These are phyloP conservation scores for Pleoardoris graminearum DNA, from an alignment of 2,329 filamentous ascomycete species.

Conservation along the genomic window DNA sequence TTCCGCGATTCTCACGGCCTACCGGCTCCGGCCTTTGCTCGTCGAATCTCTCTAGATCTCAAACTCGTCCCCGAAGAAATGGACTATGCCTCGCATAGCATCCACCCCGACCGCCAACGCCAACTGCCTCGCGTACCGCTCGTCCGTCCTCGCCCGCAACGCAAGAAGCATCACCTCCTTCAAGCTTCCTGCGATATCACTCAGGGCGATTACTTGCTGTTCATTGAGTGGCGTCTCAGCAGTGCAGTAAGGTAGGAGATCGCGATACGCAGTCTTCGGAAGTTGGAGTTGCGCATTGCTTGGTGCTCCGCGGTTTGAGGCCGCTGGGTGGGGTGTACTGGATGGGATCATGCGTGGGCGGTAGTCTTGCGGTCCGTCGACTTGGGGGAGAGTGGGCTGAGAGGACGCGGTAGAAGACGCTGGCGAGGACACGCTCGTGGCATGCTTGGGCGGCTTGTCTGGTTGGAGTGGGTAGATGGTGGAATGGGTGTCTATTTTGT, in stretches of 20 bases:
- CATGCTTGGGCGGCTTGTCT: neutral
- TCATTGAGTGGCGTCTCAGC: conserved; percentile 22
- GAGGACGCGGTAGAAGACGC: neutral
- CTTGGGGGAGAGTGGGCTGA: conserved; percentile 1
- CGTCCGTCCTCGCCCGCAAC: conserved; percentile 25
- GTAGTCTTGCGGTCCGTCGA: conserved; percentile 15
- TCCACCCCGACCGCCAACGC: conserved; percentile 27
- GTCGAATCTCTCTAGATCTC: conserved; percentile 20
- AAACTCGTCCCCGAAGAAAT: conserved; percentile 43
- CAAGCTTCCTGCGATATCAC: conserved; percentile 38
- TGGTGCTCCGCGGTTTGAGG: neutral
- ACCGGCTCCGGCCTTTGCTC: too few relatives aligned
- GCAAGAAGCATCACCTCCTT: conserved; percentile 37
- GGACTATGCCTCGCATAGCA: conserved; percentile 24
- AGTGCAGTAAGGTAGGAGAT: conserved; percentile 39
- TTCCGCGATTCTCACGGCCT: too few relatives aligned
- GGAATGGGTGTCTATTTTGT: neutral
- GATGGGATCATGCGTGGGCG: neutral
- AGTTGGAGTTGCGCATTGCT: neutral
- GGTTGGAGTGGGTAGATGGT: neutral
- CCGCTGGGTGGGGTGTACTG: neutral
- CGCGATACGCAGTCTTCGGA: conserved; percentile 16
- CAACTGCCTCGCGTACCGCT: conserved; percentile 16
- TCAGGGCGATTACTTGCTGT: conserved; percentile 35
- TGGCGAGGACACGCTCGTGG: neutral